Evolutionary conservation across 2,329 filamentous ascomycete species (phyloP), one percentile per base, ranked within the genome.

Genomic region (Trichoderma guizhouense): DNA sequence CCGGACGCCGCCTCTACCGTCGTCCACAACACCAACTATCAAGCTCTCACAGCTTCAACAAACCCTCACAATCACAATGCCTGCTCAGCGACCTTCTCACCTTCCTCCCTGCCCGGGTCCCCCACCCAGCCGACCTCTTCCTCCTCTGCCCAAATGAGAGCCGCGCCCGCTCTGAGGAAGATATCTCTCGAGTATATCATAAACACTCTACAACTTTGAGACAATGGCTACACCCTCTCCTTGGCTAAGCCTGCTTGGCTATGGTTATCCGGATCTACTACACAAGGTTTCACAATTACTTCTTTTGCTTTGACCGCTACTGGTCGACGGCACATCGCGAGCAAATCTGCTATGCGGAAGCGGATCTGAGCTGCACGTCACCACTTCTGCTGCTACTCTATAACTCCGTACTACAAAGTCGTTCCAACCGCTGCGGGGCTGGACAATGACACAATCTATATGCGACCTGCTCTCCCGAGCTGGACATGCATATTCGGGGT

Each of bases 31-130:
- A 71, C 67, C 39, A 58, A 64, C 53, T 69, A 73, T 47, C 32
- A 65, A 69, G 53, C 64, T 60, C 21, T 36, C 36, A 60, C 66
- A 64, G 58, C 72, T 73, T 67, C 63, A 62, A 69, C 63, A 72
- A 71, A 18, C 43, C 43, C 71, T 73, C 34, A 68, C 21, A 73
- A 73, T 73, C 77, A 80, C 74, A 73, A 88, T 89, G 86, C 86
- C 87, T 81, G 83, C 86, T 75, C 87, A 89, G 81, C 87, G 89
- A 79, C 89, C 89, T 74, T 89, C 88, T 76, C 88, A 90, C 78
- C 87, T 91, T 75, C 89, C 89, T 83, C 89, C 89, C 76, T 91
- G 89, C 87, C 89, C 89, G 69, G 89, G 89, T 76, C 89, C 89
- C 73, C 89, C 89, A 77, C 89, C 89, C 74, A 88, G 86, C 82